Evolutionary conservation across 805 yeast species (phyloP), one percentile per base, ranked within the genome.

Genomic region (Barnettozyma populi): DNA sequence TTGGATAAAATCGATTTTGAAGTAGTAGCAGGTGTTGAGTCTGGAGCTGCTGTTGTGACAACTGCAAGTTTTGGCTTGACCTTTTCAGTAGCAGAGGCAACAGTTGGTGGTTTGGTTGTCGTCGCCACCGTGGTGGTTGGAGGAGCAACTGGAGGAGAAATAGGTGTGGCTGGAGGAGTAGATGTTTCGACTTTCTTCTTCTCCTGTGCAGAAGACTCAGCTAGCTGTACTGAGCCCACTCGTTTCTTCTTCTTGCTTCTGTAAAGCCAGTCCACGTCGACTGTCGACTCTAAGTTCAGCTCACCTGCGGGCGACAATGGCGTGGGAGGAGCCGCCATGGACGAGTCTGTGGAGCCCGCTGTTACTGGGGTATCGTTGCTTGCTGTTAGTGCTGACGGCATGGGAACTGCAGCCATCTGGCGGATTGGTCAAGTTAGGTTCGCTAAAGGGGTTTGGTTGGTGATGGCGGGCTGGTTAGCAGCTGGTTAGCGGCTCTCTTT

Each of bases 191-290:
- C n/a, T 13, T 29, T 29, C 32, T 37, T 37, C 9, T 25, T 25
- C 19, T 36, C 32, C 16, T 34, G 44, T 4, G 21, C 7, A 16
- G 47, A 11, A 27, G 37, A 20, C 27, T 35, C 19, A 4, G 16
- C 35, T 18, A 36, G 21, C 25, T 11, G 32, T 7, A 11, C 16
- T 29, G 32, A 29, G 32, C 32, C 13, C 16, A 7, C 32, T 29
- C 16, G 57, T 44, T 53, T 63, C 45, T 79, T 72, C 36, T 82
- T 80, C 60, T 82, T 82, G n/a, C 90, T 90, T 57, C 89, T 72
- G 60, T 86, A 86, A 24, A 86, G 69, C 95, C 95, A 86, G 59
- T 86, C 95, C 11, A 86, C 90, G 55, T 86, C 92, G 39, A 86
- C 56, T 24, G 31, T n/a, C 13, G 31, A 24, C 34, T 24, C 32